phyloP scores from a whole-genome alignment of 768 basidiomycete genomes.

The Podaxis sp. region DNA sequence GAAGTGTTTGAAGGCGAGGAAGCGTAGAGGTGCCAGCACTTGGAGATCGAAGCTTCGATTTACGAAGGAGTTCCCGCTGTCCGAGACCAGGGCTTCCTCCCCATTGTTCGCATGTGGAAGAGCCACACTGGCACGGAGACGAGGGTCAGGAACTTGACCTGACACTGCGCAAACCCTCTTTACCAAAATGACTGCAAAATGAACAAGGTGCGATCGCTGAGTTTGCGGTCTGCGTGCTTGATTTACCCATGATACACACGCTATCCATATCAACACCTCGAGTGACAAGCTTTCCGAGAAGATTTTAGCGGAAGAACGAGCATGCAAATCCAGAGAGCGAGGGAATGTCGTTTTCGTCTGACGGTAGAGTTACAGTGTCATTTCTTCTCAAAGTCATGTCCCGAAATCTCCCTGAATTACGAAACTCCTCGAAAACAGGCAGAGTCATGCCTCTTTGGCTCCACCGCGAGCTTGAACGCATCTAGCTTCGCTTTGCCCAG shows the following conservation, averaged over 20 bases:
- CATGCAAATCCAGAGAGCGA: conserved; percentile 11
- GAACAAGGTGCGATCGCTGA: conserved; percentile 7
- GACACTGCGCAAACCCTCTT: neutral
- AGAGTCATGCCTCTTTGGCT: neutral
- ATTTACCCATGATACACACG: conserved; percentile 10
- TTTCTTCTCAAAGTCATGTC: conserved; percentile 7
- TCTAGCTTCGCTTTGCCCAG: neutral
- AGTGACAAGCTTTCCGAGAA: conserved; percentile 16
- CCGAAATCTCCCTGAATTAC: conserved; percentile 7
- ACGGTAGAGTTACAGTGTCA: conserved; percentile 6
- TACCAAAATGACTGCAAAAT: conserved; percentile 4
- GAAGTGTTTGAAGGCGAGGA: conserved; percentile 10
- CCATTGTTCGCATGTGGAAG: neutral
- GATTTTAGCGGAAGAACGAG: conserved; percentile 12
- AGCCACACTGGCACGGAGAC: neutral
- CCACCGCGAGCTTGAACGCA: neutral
- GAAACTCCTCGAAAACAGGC: conserved; percentile 1
- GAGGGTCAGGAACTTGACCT: neutral
- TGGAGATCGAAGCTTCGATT: neutral
- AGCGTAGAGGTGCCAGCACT: conserved; percentile 1
- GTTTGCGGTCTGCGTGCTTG: neutral
- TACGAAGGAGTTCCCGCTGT: conserved; percentile 1
- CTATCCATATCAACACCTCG: conserved; percentile 12
- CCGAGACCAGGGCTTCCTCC: conserved; percentile 11
- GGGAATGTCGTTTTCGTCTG: conserved; percentile 14